Base-by-base conservation (phyloP, 208 protist genomes). In the Porcisia deanei region DNA sequence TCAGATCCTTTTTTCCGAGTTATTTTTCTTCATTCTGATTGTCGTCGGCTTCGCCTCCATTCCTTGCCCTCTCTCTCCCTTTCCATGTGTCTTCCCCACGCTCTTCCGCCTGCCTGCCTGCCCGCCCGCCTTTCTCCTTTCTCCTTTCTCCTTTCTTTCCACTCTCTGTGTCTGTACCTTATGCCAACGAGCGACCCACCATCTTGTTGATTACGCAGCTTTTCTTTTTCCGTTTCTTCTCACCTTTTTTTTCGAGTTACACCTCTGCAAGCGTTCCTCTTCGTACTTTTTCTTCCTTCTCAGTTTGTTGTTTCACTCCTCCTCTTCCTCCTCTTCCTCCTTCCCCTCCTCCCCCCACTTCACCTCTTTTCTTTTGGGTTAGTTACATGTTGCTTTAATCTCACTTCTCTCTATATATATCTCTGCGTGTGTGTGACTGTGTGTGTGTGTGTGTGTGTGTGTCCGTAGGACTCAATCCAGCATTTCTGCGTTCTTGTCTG, bases 211-310 rank as follows among this genome's bases (percentile, higher is more conserved):
- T 25, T 43, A 45, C 18, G 4, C 60, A 18, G 37, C 37, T 65
- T 10, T 63, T n/a, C 9, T 12, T 59, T 30, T 14, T 34, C 25
- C 12, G 3, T 61, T 61, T 61, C 20, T 4, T 37, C 5, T 60
- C 3, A 4, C 34, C 3, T 60, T 9, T 61, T 34, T 37, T 37
- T 39, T 14, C 9, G 58, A 61, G 58, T 34, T 39, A 65, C 60
- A 65, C 37, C 60, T 65, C 60, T 65, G 65, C 65, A 54, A 49
- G 65, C 65, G 60, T 37, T 65, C 43, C 8, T 64, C n/a, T 65
- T 14, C 10, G 6, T 65, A 18, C 47, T 83, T 79, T 79, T 10
- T 43, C 54, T 63, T 74, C 58, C 41, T 22, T 12, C 41, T 5
- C 37, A 61, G 8, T 30, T 10, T 59, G 30, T 34, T 67, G 37